Base-by-base conservation (phyloP, 805 yeast species). In the Metschnikowia cerradonensis region DNA sequence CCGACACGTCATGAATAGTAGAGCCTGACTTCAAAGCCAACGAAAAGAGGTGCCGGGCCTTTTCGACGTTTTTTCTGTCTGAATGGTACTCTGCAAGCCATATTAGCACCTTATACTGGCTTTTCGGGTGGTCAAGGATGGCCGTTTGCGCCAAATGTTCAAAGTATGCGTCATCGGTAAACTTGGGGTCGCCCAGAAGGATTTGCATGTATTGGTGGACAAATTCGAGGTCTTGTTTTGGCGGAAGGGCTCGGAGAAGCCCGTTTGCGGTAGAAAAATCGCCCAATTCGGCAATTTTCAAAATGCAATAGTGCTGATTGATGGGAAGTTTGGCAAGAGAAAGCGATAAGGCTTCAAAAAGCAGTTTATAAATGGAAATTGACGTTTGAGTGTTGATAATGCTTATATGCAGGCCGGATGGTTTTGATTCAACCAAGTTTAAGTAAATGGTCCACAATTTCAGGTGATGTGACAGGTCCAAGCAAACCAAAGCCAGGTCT, bases 1-100 rank as follows among this genome's bases (percentile, higher is more conserved):
- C 59, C 0, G 84, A 76, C 62, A 89, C 88, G 53, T 86, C 91
- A 35, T 71, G 71, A 4, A 86, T 66, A 0, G 89, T 79, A 5
- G 63, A 45, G 3, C 84, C 78, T 2, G 67, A 59, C 1, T 60
- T 43, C 13, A 88, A 55, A 0, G 83, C 82, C 19, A 72, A 68
- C 48, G 78, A 80, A 55, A 80, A 80, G 6, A 72, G 62, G 46
- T 61, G 59, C 22, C 71, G 57, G 10, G 62, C 62, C 20, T 57
- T 59, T 1, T 54, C 59, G 13, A 44, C 33, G 46, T 69, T 64
- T 2, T 72, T 66, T 13, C 71, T 64, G n/a, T 62, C 66, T 15
- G 76, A 73, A 59, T 73, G 77, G 60, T 75, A 83, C 4, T 68
- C 66, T 0, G 87, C 82, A 40, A 80, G 60, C 52, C 73, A 68